These are phyloP conservation scores for Laburnicola sp. DNA, from an alignment of 2,329 filamentous ascomycete genomes.

Conservation along the genomic window DNA sequence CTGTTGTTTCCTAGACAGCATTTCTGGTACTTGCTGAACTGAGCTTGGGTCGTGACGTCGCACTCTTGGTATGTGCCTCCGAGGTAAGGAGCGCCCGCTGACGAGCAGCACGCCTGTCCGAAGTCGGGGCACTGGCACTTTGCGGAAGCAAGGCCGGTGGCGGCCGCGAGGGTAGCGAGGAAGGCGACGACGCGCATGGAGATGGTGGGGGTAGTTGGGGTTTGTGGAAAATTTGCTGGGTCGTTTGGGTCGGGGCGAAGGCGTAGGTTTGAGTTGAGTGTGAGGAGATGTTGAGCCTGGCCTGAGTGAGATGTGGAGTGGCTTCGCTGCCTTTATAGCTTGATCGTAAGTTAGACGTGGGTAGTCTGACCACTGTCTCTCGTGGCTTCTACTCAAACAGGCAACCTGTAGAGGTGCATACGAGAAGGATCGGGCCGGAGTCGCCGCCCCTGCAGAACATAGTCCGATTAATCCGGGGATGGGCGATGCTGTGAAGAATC, in stretches of 20 bases:
- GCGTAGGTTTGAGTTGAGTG: not conserved
- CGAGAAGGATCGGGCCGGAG: not conserved
- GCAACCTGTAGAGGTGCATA: not conserved
- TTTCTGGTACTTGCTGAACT: not conserved
- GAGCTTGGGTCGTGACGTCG: not conserved
- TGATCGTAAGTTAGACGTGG: no score
- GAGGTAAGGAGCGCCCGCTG: not conserved
- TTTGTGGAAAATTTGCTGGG: not conserved
- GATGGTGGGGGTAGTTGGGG: not conserved
- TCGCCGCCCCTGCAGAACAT: not conserved
- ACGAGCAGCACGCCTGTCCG: not conserved
- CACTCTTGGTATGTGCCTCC: not conserved
- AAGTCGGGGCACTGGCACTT: conserved; percentile 1
- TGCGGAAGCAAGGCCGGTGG: not conserved
- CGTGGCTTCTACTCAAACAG: not conserved
- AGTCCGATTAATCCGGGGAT: not conserved
- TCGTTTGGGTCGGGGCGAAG: not conserved
- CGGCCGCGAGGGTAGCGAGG: not conserved
- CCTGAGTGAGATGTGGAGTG: not conserved
- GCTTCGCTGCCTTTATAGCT: not conserved
- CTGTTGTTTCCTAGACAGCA: not conserved
- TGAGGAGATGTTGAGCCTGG: not conserved
- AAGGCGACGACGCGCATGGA: conserved; percentile 2
- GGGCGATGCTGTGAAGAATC: not conserved
- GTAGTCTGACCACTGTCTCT: no score